Evolutionary conservation across 2,329 filamentous ascomycete species (phyloP).

Genomic region (Ceratocystis albifundus): DNA sequence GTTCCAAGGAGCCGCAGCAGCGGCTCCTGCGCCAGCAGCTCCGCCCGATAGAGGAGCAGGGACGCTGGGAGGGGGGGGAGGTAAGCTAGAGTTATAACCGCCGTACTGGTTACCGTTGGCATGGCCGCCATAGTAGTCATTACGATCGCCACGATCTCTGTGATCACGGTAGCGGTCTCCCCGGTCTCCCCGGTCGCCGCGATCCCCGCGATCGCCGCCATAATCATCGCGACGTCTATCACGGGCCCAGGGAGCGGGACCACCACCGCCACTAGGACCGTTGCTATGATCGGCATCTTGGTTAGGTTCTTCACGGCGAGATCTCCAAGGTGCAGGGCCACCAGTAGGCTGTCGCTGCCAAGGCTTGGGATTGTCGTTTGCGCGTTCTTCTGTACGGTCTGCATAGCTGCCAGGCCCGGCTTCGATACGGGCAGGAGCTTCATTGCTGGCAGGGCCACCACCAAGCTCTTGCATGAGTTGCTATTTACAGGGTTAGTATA

Average conservation of each 20-base stretch:
- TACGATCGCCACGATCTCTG: conserved; percentile 15
- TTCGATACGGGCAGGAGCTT: conserved; percentile 69
- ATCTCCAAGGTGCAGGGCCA: conserved; percentile 70
- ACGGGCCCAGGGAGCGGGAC: conserved; percentile 50
- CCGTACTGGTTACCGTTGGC: conserved; percentile 25
- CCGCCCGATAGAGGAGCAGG: conserved; percentile 30
- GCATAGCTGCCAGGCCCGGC: conserved; percentile 59
- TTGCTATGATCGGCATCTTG: conserved; percentile 35
- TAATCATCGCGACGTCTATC: conserved; percentile 44
- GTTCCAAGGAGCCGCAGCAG: conserved; percentile 46
- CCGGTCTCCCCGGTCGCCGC: conserved; percentile 11
- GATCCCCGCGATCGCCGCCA: conserved; percentile 29
- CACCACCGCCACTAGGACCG: conserved; percentile 34
- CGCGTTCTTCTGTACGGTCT: conserved; percentile 41
- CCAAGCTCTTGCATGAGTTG: conserved; percentile 97
- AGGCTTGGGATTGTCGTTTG: conserved; percentile 51
- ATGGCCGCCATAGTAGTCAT: conserved; percentile 27
- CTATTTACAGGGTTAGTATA: conserved; percentile 41
- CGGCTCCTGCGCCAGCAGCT: conserved; percentile 25
- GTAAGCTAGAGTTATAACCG: conserved; percentile 17
- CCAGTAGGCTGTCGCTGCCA: conserved; percentile 83
- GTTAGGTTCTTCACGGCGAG: conserved; percentile 41
- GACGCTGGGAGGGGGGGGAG: conserved; percentile 24
- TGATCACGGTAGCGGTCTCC: conserved; percentile 25
- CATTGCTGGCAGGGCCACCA: conserved; percentile 49